Evolutionary conservation across 2,329 filamentous ascomycete species (phyloP), one percentile per base, ranked within the genome.

Genomic region (Fusarium sambucinum): DNA sequence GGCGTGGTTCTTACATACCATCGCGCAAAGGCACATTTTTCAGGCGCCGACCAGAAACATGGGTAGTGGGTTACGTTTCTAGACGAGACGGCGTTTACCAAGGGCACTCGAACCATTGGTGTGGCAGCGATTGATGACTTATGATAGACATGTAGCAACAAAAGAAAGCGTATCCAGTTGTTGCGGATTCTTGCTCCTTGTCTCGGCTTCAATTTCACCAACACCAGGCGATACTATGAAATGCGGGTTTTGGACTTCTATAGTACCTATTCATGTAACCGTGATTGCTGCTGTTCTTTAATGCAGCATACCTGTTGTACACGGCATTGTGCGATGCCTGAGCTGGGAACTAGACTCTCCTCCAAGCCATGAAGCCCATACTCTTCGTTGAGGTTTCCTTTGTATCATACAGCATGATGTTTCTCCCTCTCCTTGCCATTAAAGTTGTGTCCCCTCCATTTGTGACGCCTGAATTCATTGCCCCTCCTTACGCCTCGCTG

Each of bases 401-500:
- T 9, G 41, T 73, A 74, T 68, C 72, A 59, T 73, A 73, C 68
- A 73, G 40, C 57, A 55, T 44, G 37, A 13, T 13, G 14, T 40
- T 35, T 25, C 19, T 25, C 19, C 33, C 42, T 55, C 32, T 46
- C 37, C 48, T 40, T 29, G 25, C 32, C 46, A 55, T 45, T 59
- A 27, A 21, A 60, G 17, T 41, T 23, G n/a, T 33, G 60, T 46
- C 30, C 21, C 37, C 25, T 33, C 41, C 19, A 23, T 63, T 44
- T 45, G 51, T 64, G 32, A 51, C 37, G 16, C 16, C 35, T 32
- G 14, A 23, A 30, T 40, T 29, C 33, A 25, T 21, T 8, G 32
- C 14, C 29, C 40, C 29, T 35, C 17, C 30, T 73, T 69, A 79
- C 33, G 73, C 75, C 70, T 78, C 75, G 37, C 72, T 76, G 19